Conservation (phyloP, 23 red algal species). For the Gracilaria gracilis region DNA sequence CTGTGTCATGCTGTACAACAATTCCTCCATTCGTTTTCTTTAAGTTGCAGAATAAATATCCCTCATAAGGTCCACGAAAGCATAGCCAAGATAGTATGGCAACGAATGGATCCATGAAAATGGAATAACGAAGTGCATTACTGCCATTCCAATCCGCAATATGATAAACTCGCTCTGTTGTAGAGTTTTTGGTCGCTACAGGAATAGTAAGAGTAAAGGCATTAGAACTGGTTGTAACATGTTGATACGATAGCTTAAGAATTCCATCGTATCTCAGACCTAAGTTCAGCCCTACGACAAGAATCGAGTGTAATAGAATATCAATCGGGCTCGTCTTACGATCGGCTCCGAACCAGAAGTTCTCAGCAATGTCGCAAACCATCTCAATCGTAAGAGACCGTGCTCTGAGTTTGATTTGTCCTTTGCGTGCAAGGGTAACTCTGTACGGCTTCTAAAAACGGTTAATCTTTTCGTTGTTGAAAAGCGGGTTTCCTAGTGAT, state of each 20-base stretch:
- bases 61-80: no score
- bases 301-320: background rate
- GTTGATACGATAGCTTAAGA: background rate
- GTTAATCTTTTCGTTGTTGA: constrained; percentile 15
- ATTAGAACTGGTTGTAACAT: background rate
- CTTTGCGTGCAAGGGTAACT: background rate
- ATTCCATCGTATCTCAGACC: constrained; percentile 29
- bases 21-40: no score
- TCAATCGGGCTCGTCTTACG: background rate
- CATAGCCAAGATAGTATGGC: no score
- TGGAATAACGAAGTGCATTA: no score
- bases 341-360: background rate
- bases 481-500: constrained; percentile 11
- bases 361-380: constrained; percentile 13
- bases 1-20: no score
- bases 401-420: background rate
- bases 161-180: no score
- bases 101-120: no score
- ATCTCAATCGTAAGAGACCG: background rate
- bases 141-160: no score
- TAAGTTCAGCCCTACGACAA: constrained; percentile 30
- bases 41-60: background rate
- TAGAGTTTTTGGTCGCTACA: no score
- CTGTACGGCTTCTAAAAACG: background rate
- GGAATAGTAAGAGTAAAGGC: background rate